Evolutionary conservation across 306 rosid genomes (phyloP).

Genomic region (Ammopiptanthus mongolicus): DNA sequence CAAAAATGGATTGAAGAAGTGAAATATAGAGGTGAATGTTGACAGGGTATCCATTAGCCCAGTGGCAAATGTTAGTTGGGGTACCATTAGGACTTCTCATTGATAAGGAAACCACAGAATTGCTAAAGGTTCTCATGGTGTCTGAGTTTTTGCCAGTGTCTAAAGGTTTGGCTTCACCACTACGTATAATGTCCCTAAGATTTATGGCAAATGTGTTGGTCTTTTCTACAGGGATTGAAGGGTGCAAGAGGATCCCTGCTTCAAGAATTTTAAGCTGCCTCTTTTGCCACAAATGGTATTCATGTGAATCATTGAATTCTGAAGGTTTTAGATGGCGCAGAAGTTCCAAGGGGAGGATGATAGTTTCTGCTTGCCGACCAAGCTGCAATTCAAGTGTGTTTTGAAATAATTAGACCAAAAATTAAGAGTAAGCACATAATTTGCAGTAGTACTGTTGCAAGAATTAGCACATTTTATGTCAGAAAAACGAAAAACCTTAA

Average conservation of each 20-base stretch:
- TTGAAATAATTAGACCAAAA: neutral
- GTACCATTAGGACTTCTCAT: slow-evolving; percentile 54
- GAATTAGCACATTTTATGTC: neutral
- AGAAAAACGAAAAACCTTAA: neutral
- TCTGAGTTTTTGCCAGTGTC: slow-evolving; percentile 85
- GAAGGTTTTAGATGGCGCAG: slow-evolving; percentile 80
- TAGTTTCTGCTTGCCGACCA: slow-evolving; percentile 89
- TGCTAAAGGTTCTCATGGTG: slow-evolving; percentile 73
- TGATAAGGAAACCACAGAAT: slow-evolving; percentile 61
- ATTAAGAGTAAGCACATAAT: too few relatives aligned
- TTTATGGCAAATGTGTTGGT: slow-evolving; percentile 55
- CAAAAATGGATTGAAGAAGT: slow-evolving; percentile 68
- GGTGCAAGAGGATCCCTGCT: slow-evolving; percentile 74
- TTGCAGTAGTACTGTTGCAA: too few relatives aligned
- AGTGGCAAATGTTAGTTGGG: slow-evolving; percentile 74
- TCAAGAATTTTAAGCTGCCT: slow-evolving; percentile 80
- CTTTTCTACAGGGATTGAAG: slow-evolving; percentile 59
- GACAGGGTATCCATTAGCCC: slow-evolving; percentile 92
- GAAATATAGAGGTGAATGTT: slow-evolving; percentile 66
- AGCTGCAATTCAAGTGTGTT: slow-evolving; percentile 41
- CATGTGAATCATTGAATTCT: slow-evolving; percentile 65
- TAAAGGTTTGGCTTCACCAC: slow-evolving; percentile 40
- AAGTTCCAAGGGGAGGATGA: slow-evolving; percentile 82
- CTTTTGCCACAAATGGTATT: slow-evolving; percentile 87
- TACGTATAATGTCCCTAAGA: slow-evolving; percentile 44